Evolutionary conservation across 768 basidiomycete species (phyloP).

Genomic region (Jaapia argillacea): DNA sequence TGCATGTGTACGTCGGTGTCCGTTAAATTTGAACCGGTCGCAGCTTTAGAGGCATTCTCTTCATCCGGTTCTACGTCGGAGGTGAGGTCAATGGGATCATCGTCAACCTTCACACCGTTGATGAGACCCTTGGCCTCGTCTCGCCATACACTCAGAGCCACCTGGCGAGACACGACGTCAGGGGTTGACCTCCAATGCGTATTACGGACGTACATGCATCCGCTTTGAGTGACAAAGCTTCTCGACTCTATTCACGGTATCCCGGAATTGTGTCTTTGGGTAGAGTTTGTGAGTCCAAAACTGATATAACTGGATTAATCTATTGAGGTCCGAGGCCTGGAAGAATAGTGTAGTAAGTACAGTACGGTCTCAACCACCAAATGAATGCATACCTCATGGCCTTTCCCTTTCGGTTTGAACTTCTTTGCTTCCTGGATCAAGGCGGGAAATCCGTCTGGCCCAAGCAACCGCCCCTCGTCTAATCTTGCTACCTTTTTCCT

Average conservation of each 20-base stretch:
- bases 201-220: slow-evolving; percentile 57
- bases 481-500: slow-evolving; percentile 47
- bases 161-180: slow-evolving; percentile 26
- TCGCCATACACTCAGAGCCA: slow-evolving; percentile 65
- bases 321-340: slow-evolving; percentile 72
- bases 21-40: too few relatives aligned
- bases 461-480: slow-evolving; percentile 69
- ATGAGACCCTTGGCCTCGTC: slow-evolving; percentile 49
- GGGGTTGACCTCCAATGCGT: background rate
- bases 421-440: slow-evolving; percentile 68
- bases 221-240: slow-evolving; percentile 78
- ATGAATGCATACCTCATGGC: slow-evolving; percentile 62
- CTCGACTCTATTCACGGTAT: slow-evolving; percentile 81
- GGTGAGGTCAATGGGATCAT: slow-evolving; percentile 21
- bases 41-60: too few relatives aligned
- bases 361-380: background rate
- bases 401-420: slow-evolving; percentile 81
- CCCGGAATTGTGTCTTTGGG: slow-evolving; percentile 80
- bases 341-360: slow-evolving; percentile 1
- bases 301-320: slow-evolving; percentile 78
- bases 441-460: slow-evolving; percentile 67
- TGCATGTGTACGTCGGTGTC: slow-evolving; percentile 4
- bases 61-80: slow-evolving; percentile 14
- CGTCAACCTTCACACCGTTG: slow-evolving; percentile 23
- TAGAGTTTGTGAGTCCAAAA: slow-evolving; percentile 94